Evolutionary conservation across 495 filamentous ascomycete genomes (phyloP).

Genomic region (Letharia lupina): DNA sequence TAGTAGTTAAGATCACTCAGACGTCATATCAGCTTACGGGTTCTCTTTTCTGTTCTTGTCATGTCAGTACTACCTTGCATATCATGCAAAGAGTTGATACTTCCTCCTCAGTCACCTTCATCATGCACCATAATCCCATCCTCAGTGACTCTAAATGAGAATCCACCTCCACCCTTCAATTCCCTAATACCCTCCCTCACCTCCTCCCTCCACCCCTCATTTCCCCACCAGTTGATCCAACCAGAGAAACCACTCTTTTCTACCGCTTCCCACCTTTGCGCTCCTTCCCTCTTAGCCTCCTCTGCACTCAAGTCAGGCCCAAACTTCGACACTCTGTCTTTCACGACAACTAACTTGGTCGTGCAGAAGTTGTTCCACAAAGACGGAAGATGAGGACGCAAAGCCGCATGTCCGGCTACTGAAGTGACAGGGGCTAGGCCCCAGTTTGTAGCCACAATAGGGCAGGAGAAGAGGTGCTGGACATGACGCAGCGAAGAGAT

Average conservation of each 20-base stretch:
- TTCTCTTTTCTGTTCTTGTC: not conserved
- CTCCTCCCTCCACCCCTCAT: conserved; percentile 35
- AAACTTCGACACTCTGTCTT: conserved; percentile 44
- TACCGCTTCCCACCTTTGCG: conserved; percentile 36
- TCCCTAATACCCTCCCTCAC: conserved; percentile 15
- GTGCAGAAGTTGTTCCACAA: conserved; percentile 42
- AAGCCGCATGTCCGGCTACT: conserved; percentile 30
- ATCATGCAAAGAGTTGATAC: not conserved
- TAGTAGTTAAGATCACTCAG: not conserved
- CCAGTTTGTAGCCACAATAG: conserved; percentile 26
- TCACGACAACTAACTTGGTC: conserved; percentile 40
- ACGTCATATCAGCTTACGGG: not conserved
- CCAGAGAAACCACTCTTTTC: conserved; percentile 35
- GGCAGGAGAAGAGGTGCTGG: conserved; percentile 26
- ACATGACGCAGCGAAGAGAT: conserved; percentile 27
- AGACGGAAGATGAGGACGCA: conserved; percentile 37
- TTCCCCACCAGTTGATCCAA: conserved; percentile 40
- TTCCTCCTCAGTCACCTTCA: not conserved
- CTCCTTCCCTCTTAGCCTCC: conserved; percentile 47
- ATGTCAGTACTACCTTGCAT: not conserved
- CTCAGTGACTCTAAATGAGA: conserved; percentile 7
- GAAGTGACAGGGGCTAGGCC: conserved; percentile 27
- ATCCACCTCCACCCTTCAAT: conserved; percentile 14
- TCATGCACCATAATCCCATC: conserved; percentile 4
- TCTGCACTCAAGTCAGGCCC: conserved; percentile 44